Evolutionary conservation across 139 green algal genomes (phyloP).

Genomic region (Nannochloris sp.): DNA sequence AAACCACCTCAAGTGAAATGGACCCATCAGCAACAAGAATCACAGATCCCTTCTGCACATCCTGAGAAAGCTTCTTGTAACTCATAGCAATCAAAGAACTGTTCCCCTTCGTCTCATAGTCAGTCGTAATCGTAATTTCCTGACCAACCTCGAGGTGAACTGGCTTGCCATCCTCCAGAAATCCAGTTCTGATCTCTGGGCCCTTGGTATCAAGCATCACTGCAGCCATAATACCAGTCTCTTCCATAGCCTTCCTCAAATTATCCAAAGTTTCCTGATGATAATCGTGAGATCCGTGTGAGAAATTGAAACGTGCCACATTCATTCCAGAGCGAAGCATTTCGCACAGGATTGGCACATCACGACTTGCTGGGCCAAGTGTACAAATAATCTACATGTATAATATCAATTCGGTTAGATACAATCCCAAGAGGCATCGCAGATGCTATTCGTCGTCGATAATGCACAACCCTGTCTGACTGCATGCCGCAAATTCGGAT

Average conservation of each 20-base stretch:
- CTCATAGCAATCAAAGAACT: slow-evolving; percentile 75
- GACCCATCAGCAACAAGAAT: slow-evolving; percentile 91
- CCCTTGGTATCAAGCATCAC: slow-evolving; percentile 99
- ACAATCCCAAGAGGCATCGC: neutral
- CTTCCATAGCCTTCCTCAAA: slow-evolving; percentile 68
- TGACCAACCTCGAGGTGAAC: slow-evolving; percentile 63
- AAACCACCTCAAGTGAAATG: slow-evolving; percentile 90
- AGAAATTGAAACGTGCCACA: slow-evolving; percentile 96
- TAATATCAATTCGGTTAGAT: neutral
- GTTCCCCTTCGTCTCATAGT: slow-evolving; percentile 81
- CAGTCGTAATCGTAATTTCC: slow-evolving; percentile 87
- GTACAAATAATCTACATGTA: slow-evolving; percentile 85
- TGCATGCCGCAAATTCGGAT: too few relatives aligned
- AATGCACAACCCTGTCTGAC: too few relatives aligned
- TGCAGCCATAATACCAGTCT: slow-evolving; percentile 92
- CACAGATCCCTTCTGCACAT: slow-evolving; percentile 75
- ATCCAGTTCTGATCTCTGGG: slow-evolving; percentile 93
- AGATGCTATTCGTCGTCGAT: too few relatives aligned
- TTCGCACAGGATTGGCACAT: slow-evolving; percentile 65
- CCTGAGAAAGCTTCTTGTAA: slow-evolving; percentile 79
- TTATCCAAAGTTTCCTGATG: slow-evolving; percentile 93
- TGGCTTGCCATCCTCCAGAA: slow-evolving; percentile 80
- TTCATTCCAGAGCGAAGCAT: slow-evolving; percentile 86
- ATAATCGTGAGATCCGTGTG: slow-evolving; percentile 89
- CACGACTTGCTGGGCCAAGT: slow-evolving; percentile 69